Conservation (phyloP, 805 yeast species). For the Candida insectalens region DNA sequence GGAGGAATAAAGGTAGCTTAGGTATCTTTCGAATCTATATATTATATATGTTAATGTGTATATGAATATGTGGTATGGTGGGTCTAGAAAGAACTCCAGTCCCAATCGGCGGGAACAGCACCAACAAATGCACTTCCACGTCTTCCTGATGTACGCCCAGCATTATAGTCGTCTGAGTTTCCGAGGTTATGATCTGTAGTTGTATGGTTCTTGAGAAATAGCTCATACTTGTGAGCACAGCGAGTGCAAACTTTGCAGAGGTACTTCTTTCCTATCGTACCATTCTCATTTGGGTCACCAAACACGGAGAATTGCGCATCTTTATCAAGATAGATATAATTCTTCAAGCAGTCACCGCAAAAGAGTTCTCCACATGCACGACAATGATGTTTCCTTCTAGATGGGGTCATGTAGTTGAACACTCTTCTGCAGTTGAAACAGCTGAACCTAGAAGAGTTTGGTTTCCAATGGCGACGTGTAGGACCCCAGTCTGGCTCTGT, state of each 20-base stretch:
- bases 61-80: too few species aligned
- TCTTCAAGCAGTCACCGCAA: constrained; percentile 27
- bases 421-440: constrained; percentile 61
- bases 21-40: not conserved
- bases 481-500: constrained; percentile 24
- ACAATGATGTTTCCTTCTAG: constrained; percentile 35
- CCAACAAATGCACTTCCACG: constrained; percentile 7
- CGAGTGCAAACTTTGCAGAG: constrained; percentile 25
- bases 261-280: constrained; percentile 15
- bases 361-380: constrained; percentile 31
- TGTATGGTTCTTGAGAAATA: constrained; percentile 21
- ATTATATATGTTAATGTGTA: constrained; percentile 1
- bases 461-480: constrained; percentile 60
- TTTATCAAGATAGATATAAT: constrained; percentile 25
- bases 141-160: constrained; percentile 9
- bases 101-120: constrained; percentile 28
- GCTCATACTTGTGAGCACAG: constrained; percentile 26
- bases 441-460: constrained; percentile 52
- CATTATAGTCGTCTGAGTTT: constrained; percentile 7
- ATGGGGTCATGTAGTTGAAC: constrained; percentile 69
- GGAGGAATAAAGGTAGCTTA: constrained; percentile 5
- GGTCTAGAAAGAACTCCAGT: constrained; percentile 31
- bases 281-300: constrained; percentile 10
- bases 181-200: constrained; percentile 19
- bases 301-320: constrained; percentile 27